Percentiles rank a stretch among this genome's conserved stretches.
Evolutionary conservation across 2,329 filamentous ascomycete species (phyloP).

Genomic region (Atkinsonella texensis): DNA sequence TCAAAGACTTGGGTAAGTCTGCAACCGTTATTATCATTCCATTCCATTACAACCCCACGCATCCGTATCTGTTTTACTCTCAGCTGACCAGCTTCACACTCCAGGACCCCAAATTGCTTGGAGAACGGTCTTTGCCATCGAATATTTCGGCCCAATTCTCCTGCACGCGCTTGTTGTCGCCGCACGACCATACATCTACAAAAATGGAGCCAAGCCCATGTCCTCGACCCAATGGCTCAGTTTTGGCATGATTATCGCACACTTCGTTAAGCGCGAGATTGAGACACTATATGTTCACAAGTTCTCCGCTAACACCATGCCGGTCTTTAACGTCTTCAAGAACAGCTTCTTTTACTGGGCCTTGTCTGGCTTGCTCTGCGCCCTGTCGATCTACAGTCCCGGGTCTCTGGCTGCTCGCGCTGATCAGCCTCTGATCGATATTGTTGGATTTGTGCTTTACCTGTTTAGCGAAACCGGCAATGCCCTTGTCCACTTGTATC

Average conservation of each 20-base stretch:
- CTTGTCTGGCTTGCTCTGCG: constrained; percentile 66
- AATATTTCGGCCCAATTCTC: constrained; percentile 85
- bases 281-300: constrained; percentile 93
- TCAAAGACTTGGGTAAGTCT: constrained; percentile 79
- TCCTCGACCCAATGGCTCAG: constrained; percentile 59
- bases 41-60: neutral
- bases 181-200: constrained; percentile 53
- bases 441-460: constrained; percentile 60
- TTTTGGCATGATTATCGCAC: constrained; percentile 60
- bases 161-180: constrained; percentile 68
- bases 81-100: neutral
- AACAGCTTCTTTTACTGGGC: constrained; percentile 95
- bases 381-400: constrained; percentile 76
- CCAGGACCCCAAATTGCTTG: constrained; percentile 79
- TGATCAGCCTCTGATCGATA: constrained; percentile 40
- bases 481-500: constrained; percentile 64
- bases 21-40: neutral
- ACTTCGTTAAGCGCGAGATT: constrained; percentile 91
- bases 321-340: constrained; percentile 78
- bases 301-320: constrained; percentile 94
- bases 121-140: constrained; percentile 88
- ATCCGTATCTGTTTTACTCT: neutral
- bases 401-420: constrained; percentile 51
- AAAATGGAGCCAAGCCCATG: constrained; percentile 36
- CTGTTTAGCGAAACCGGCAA: constrained; percentile 71